Evolutionary conservation across 495 filamentous ascomycete genomes (phyloP).

Genomic region (Amphirosellinia nigrospora): DNA sequence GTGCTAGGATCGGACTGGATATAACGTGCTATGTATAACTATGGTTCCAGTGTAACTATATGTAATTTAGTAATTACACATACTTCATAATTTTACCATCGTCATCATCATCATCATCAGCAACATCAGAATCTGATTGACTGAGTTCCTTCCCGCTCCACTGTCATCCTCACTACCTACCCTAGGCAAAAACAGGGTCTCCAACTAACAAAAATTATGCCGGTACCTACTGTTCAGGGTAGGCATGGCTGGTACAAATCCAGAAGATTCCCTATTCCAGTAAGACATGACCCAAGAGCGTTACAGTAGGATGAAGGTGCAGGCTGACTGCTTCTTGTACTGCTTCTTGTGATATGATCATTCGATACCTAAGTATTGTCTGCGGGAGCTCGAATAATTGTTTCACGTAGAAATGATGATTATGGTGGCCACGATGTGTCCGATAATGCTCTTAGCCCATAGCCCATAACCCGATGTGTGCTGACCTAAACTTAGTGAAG

Average conservation of each 20-base stretch:
- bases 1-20: neutral
- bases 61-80: conserved; percentile 5
- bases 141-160: neutral
- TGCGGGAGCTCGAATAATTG: no score
- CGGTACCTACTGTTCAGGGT: neutral
- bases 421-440: neutral
- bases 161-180: neutral
- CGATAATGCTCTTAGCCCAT: neutral
- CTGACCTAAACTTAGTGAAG: conserved; percentile 8
- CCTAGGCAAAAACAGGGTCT: neutral
- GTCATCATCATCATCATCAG: no score
- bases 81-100: conserved; percentile 1
- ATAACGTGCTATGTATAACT: neutral
- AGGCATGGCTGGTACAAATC: conserved; percentile 12
- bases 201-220: neutral
- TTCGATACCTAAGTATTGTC: neutral
- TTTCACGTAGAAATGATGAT: conserved; percentile 9
- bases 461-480: neutral
- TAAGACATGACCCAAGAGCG: conserved; percentile 5
- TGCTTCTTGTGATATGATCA: no score
- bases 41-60: conserved; percentile 5
- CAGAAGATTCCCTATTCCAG: conserved; percentile 24
- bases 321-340: conserved; percentile 7
- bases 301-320: conserved; percentile 20
- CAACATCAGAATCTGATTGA: neutral